These are phyloP conservation scores for Lentinula lateritia DNA, from an alignment of 768 basidiomycete genomes.

Conservation along the genomic window DNA sequence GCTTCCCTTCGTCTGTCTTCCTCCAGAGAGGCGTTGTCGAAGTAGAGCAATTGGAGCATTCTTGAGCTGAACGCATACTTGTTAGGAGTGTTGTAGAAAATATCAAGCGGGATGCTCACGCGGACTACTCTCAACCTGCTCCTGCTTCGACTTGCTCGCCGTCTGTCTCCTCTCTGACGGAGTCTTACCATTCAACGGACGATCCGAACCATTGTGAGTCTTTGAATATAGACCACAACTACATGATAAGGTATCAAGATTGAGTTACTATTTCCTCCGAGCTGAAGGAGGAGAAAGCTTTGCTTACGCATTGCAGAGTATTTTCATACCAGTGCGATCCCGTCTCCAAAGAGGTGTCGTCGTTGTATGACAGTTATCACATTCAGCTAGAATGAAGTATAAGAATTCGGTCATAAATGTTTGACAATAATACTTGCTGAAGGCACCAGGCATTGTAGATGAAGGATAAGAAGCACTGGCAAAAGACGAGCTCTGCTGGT, in stretches of 20 bases:
- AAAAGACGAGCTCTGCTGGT: constrained; percentile 3
- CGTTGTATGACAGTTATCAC: constrained; percentile 8
- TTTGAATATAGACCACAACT: constrained; percentile 7
- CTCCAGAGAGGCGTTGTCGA: constrained; percentile 6
- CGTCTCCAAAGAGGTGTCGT: constrained; percentile 7
- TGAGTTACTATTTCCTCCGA: neutral
- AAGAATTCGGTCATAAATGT: neutral
- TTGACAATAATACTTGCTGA: neutral
- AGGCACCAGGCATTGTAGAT: constrained; percentile 7
- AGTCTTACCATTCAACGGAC: constrained; percentile 7
- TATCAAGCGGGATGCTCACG: neutral
- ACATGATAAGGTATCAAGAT: neutral
- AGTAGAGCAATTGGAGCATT: constrained; percentile 6
- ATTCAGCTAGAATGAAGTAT: neutral
- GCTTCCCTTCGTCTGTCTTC: constrained; percentile 7
- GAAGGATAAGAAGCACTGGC: constrained; percentile 5
- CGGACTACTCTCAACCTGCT: constrained; percentile 2
- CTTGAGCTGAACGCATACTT: neutral
- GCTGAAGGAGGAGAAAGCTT: too few species aligned
- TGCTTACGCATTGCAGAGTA: constrained; percentile 8
- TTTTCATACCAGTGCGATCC: constrained; percentile 7
- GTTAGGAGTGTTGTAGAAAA: neutral
- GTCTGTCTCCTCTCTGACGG: constrained; percentile 6
- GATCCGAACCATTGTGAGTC: constrained; percentile 8
- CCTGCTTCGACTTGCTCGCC: constrained; percentile 7